Base-by-base conservation (phyloP, 2,329 filamentous ascomycete species). In the Periconia sp. region DNA sequence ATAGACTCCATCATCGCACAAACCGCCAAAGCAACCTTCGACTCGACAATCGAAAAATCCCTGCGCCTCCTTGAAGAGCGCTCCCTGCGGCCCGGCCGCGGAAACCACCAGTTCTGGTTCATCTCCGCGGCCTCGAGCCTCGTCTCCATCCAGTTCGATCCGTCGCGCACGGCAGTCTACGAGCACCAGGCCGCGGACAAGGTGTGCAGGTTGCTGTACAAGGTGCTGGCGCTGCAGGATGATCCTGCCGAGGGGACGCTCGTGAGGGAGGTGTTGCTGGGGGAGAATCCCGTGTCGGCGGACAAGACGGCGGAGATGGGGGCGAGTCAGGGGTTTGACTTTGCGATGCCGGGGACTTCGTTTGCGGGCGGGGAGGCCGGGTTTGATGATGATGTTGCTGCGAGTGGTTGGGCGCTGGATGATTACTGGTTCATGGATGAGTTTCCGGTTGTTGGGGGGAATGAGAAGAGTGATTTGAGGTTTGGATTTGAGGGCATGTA, bases 61-160 rank as follows among this genome's bases (percentile, higher is more conserved):
- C 53, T 70, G 5, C 44, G 46, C 6, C 40, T 72, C n/a, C 55
- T 70, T 12, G 68, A 71, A 46, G 53, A 66, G 18, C 54, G 63
- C 12, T 63, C 65, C 11, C 52, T 61, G 28, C 50, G 54, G 3
- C 59, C 65, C 8, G 69, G 69, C 16, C 64, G 65, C 17, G 68
- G 68, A 1, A 65, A 60, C 25, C 65, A 71, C 12, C 54, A 61
- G 17, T 64, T 65, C 40, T 72, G 66, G 66, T 63, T 66, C 23
- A 48, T 69, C 1, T 61, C 55, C 15, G 65, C 66, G 11, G 68
- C 66, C n/a, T 52, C 52, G 5, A 61, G 58, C 21, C 48, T 72
- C 9, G 54, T 69, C 9, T 44, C 45, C 29, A 60, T 58, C 10
- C 52, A 60, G 11, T 49, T 62, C 13, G 50, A 50, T 8, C 55